Base-by-base conservation (phyloP, 2,329 filamentous ascomycete genomes). In the Neobulgaria alba region DNA sequence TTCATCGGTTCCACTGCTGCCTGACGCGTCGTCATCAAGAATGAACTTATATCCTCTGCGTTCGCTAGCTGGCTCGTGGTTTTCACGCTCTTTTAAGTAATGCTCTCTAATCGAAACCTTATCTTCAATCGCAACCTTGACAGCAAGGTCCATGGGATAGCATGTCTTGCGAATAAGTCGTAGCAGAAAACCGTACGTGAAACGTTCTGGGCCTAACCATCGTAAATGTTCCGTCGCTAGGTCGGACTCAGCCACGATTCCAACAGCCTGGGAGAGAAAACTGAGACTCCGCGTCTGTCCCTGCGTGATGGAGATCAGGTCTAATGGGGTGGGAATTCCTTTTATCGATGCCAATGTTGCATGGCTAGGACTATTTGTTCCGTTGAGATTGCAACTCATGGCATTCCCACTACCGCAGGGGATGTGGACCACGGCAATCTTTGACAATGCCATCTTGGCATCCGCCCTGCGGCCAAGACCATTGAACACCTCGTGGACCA, bases 391-490 rank as follows among this genome's bases (percentile, higher is more conserved):
- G 66, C 83, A 81, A 48, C 85, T 85, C 79, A 96, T 84, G 16
- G 86, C 92, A 61, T 98, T 98, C 4, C 92, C 92, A 36, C 85
- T 92, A 10, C 92, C 92, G 57, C 89, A 94, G 1, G 92, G 92
- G 26, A 98, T 72, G 57, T 95, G 86, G 16, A 80, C 82, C 2
- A 98, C 79, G 1, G 92, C 85, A 10, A 96, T 66, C 55, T 81
- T 84, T 16, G 71, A 66, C 45, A 98, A 65, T 0, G 90, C 92
- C 41, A 73, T 73, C 21, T 71, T 68, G 15, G 88, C 88, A 62
- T 95, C 85, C 3, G 72, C 58, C 29, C 87, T 79, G 62, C 78
- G 82, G 10, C 77, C 88, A 21, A 98, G 66, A 0, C 92, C 92
- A 58, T 98, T 96, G 68, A 95, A 95, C 7, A 95, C 83, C 63